phyloP scores from a whole-genome alignment of 2,329 filamentous ascomycete species.

The Cercospora janseana region DNA sequence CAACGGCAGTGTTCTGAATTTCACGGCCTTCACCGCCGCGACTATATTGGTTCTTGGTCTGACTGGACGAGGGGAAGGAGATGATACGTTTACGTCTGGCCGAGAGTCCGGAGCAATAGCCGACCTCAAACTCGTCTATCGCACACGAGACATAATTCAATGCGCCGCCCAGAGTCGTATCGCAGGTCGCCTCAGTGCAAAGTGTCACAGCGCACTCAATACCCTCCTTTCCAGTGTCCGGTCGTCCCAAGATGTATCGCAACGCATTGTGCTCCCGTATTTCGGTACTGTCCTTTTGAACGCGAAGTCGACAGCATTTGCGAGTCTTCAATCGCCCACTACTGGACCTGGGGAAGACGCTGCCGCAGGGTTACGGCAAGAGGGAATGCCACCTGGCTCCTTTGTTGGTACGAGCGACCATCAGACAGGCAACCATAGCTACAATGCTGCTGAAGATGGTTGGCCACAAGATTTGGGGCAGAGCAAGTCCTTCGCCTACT shows the following conservation, averaged over 20 bases:
- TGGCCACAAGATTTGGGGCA: not conserved
- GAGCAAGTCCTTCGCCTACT: conserved; percentile 6
- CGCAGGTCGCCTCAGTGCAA: conserved; percentile 9
- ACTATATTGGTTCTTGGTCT: conserved; percentile 46
- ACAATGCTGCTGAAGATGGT: not conserved
- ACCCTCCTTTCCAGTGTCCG: conserved; percentile 7
- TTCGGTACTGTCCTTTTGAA: conserved; percentile 12
- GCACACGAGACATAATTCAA: conserved; percentile 9
- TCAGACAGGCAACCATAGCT: not conserved
- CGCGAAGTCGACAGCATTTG: no score
- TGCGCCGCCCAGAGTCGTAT: conserved; percentile 3
- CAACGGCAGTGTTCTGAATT: conserved; percentile 50
- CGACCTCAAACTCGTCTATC: conserved; percentile 8
- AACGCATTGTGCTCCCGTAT: conserved; percentile 15
- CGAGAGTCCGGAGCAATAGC: no score
- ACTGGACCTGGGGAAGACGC: no score
- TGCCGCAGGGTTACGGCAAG: no score
- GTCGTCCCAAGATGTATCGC: not conserved
- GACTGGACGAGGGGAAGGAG: conserved; percentile 32
- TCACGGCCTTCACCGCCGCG: conserved; percentile 48
- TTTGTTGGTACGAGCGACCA: not conserved
- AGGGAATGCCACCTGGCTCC: not conserved
- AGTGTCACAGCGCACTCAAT: conserved; percentile 11
- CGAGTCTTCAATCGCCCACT: no score
- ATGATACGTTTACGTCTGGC: not conserved